Evolutionary conservation across 176 grass and related monocot genomes (phyloP).

Genomic region (Triticum urartu): DNA sequence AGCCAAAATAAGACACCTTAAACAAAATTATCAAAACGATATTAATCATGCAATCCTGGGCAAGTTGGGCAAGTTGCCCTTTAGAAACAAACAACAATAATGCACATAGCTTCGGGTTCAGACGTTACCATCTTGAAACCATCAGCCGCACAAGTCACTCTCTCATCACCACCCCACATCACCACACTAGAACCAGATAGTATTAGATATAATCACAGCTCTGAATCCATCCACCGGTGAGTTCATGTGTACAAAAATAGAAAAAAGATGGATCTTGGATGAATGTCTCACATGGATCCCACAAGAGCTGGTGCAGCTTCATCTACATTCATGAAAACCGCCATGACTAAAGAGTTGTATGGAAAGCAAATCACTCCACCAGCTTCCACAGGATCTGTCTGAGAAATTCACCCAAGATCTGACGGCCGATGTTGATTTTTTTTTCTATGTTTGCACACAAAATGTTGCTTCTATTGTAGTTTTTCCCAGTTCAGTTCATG

Average conservation of each 20-base stretch:
- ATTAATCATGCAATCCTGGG: neutral
- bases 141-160: neutral
- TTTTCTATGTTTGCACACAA: too few species aligned
- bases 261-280: too few species aligned
- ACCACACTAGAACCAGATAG: neutral
- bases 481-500: too few species aligned
- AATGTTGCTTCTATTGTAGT: too few species aligned
- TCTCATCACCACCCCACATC: neutral
- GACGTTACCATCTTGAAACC: neutral
- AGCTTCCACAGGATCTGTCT: too few species aligned
- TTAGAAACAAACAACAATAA: neutral
- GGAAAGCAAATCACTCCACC: too few species aligned
- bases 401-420: too few species aligned
- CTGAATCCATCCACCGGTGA: neutral
- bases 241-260: neutral
- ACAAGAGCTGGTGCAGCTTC: too few species aligned
- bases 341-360: too few species aligned
- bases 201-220: neutral
- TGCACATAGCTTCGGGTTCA: neutral
- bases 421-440: too few species aligned
- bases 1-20: neutral
- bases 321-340: too few species aligned
- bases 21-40: neutral
- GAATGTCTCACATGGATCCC: too few species aligned
- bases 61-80: constrained; percentile 37